Base-by-base conservation (phyloP, 495 filamentous ascomycete genomes). In the Opeltia flavorubescens region DNA sequence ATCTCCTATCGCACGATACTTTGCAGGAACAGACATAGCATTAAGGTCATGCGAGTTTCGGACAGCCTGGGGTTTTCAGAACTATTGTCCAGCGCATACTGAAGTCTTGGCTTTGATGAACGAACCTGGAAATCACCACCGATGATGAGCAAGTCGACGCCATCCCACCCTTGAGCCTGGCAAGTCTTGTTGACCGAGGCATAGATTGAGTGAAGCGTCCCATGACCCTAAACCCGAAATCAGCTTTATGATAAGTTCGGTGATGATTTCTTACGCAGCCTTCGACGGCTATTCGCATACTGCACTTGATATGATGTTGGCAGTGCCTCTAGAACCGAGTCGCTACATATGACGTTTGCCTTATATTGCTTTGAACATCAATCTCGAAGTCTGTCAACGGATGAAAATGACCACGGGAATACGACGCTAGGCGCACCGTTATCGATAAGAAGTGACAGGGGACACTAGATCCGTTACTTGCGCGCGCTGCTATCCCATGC, bases 161-260 rank as follows among this genome's bases (percentile, higher is more conserved):
- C 74, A 50, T 80, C 72, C 85, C 86, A 95, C 7, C 72, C 69
- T 46, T 81, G 79, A 38, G 72, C 59, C 36, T 75, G 62, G 55
- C 77, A 79, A 11, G 84, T 64, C 30, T 65, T 66, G 15, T 73
- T 62, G 21, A 93, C 71, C 7, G 83, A 78, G 0, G 82, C 74
- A 58, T 98, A 98, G 45, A 98, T 95, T 21, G 83, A 82, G 53
- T 95, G 70, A 29, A 98, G 75, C 8, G 81, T 83, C 28, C 91
- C 91, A 63, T 98, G 91, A 38, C 87, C 91, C 87, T 49, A 43
- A 40, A 20, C 21, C n/a, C 8, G 21, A 15, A 43, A 45, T 49
- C 25, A 44, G 23, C n/a, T 25, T 30, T 36, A 30, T 9, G 11
- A 26, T 5, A 45, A 27, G n/a, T 23, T 4, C 6, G 30, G 27